A percentile compares a stretch with the other conserved stretches of the same genome.
These are phyloP conservation scores for Leccinum fallax DNA, from an alignment of 1,284 basidiomycete species.

Conservation along the genomic window DNA sequence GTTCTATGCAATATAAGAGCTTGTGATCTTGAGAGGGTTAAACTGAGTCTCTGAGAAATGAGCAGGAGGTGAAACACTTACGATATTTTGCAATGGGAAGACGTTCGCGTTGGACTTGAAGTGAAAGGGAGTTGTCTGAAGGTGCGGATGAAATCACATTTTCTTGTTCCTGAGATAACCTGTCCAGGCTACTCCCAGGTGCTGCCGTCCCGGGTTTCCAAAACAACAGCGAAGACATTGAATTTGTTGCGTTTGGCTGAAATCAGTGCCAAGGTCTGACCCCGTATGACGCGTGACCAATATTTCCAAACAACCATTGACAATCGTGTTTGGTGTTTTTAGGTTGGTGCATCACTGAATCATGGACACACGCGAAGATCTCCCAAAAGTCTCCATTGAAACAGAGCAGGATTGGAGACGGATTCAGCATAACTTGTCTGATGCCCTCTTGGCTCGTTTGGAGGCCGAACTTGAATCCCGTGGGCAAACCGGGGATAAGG, in stretches of 20 bases:
- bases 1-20: conserved; percentile 84
- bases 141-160: conserved; percentile 68
- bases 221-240: conserved; percentile 57
- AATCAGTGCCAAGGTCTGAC: neutral
- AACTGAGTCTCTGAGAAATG: neutral
- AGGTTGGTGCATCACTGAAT: neutral
- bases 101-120: conserved; percentile 75
- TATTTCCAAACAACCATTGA: conserved; percentile 17
- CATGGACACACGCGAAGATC: conserved; percentile 52
- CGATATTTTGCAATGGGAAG: conserved; percentile 91
- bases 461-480: conserved; percentile 43
- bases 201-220: conserved; percentile 85
- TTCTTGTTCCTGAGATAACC: conserved; percentile 76
- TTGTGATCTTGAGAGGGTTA: conserved; percentile 56
- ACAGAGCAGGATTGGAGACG: conserved; percentile 63
- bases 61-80: conserved; percentile 37
- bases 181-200: conserved; percentile 87
- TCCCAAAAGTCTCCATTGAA: conserved; percentile 65
- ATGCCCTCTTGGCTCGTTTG: conserved; percentile 46
- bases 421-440: conserved; percentile 52
- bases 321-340: neutral
- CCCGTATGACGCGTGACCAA: neutral
- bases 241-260: neutral
- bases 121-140: conserved; percentile 54
- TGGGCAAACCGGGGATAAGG: conserved; percentile 38